Base-by-base conservation (phyloP, 1,284 basidiomycete genomes). In the Phellinidium pouzarii region DNA sequence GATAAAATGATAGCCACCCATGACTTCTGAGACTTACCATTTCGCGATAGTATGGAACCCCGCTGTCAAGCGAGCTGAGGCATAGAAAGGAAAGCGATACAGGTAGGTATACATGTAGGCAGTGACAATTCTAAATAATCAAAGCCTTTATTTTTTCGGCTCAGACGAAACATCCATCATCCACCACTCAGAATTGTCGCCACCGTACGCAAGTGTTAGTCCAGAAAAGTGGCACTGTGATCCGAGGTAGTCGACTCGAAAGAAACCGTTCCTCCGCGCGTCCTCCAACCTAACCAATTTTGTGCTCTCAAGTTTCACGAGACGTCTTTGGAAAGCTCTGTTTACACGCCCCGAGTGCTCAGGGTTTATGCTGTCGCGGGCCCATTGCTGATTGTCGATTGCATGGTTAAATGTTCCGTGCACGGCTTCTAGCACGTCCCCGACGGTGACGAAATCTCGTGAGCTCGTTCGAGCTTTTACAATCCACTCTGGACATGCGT, bases 241-340 rank as follows among this genome's bases (percentile, higher is more conserved):
- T n/a, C 51, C 51, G 4, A 53, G 27, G 19, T 53, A 53, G 41
- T 53, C 51, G 9, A 53, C 37, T 20, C 41, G 36, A 36, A 53
- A 37, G 1, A 47, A 19, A 6, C 51, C 51, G 29, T 20, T 27
- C 31, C 31, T 34, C 27, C 34, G 25, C 11, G 44, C 37, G 12
- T 29, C 36, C 8, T 47, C 20, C 3, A 25, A 41, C 19, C 23
- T 17, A 11, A 22, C 27, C 5, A 22, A 3, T 29, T 29, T 17
- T 17, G 14, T 26, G 19, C 25, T 42, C 25, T 20, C 37, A 25
- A 53, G 1, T 20, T 29, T 38, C 26, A 27, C 19, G 7, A 41
- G 23, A n/a, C 51, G 51, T 26, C 44, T 14, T 5, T 40, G 25
- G 17, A 47, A 47, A 14, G 51, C 51, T 9, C 26, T 34, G 5